A percentile compares a stretch with the other conserved stretches of the same genome.
phyloP scores from a whole-genome alignment of 805 yeast species.

The Starmera dryadoides region DNA sequence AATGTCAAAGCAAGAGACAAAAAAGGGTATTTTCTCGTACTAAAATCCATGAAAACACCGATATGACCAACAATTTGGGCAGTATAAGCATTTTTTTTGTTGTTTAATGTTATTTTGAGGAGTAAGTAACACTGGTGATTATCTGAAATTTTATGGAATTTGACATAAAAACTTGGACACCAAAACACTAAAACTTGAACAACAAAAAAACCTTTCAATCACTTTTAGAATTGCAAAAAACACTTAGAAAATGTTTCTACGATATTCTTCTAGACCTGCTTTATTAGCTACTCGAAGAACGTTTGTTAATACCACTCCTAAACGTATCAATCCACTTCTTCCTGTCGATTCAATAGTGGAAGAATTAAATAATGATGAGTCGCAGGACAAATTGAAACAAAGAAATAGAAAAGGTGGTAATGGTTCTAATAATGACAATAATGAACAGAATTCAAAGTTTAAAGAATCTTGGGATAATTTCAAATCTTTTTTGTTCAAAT shows the following conservation, averaged over 20 bases:
- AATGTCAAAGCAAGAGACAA: not conserved
- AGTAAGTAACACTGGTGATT: no score
- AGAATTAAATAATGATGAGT: slow-evolving; percentile 12
- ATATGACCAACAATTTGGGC: slow-evolving; percentile 8
- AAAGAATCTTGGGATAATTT: slow-evolving; percentile 12
- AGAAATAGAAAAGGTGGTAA: slow-evolving; percentile 2
- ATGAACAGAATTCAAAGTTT: slow-evolving; percentile 1
- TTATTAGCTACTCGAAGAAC: not conserved
- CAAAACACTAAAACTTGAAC: no score
- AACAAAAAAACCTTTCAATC: no score
- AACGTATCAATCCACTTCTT: slow-evolving; percentile 13
- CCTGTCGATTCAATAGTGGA: slow-evolving; percentile 19
- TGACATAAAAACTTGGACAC: no score
- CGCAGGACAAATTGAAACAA: slow-evolving; percentile 4
- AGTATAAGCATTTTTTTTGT: not conserved
- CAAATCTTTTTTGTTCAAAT: slow-evolving; percentile 25
- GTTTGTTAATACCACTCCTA: not conserved
- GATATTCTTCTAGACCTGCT: not conserved
- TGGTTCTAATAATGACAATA: slow-evolving; percentile 7
- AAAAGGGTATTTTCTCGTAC: slow-evolving; percentile 6
- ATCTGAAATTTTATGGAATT: no score
- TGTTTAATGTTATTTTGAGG: not conserved
- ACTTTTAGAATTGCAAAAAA: no score
- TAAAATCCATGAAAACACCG: slow-evolving; percentile 9
- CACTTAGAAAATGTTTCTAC: not conserved